phyloP scores from a whole-genome alignment of 192 early-diverging fungal genomes.

The Geosiphon pyriformis region DNA sequence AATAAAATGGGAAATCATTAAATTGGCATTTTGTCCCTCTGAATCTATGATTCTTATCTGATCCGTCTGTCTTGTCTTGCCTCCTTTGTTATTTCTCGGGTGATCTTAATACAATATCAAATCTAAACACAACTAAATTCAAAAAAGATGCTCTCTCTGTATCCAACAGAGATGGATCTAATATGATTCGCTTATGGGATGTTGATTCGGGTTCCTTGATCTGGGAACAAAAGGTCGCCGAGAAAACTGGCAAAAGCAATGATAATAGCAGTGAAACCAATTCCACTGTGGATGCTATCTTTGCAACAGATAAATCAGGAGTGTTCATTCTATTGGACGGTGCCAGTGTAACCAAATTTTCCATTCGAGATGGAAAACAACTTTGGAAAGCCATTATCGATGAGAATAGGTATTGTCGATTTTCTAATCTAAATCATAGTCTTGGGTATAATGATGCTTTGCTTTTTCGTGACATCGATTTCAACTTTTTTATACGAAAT shows the following conservation, averaged over 20 bases:
- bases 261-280: background rate
- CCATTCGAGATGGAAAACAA: background rate
- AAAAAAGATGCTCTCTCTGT: slow-evolving; percentile 30
- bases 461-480: background rate
- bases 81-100: background rate
- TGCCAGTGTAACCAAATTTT: background rate
- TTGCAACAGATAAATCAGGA: background rate
- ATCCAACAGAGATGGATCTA: slow-evolving; percentile 19
- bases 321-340: slow-evolving; percentile 4
- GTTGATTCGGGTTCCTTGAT: slow-evolving; percentile 32
- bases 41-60: slow-evolving; percentile 19
- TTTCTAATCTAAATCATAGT: background rate
- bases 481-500: background rate
- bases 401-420: slow-evolving; percentile 2
- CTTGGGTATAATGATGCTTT: background rate
- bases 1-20: too few relatives aligned
- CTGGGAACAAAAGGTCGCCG: slow-evolving; percentile 24
- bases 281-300: background rate
- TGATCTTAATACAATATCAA: background rate
- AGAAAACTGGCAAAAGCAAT: background rate
- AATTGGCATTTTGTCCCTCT: too few relatives aligned
- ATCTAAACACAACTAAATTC: background rate
- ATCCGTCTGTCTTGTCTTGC: slow-evolving; percentile 10
- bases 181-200: slow-evolving; percentile 30
- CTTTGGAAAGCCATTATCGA: slow-evolving; percentile 5